A percentile compares a stretch with the other conserved stretches of the same genome.
Conservation (phyloP, 2,329 filamentous ascomycete genomes). For the Fonsecaea monophora region DNA sequence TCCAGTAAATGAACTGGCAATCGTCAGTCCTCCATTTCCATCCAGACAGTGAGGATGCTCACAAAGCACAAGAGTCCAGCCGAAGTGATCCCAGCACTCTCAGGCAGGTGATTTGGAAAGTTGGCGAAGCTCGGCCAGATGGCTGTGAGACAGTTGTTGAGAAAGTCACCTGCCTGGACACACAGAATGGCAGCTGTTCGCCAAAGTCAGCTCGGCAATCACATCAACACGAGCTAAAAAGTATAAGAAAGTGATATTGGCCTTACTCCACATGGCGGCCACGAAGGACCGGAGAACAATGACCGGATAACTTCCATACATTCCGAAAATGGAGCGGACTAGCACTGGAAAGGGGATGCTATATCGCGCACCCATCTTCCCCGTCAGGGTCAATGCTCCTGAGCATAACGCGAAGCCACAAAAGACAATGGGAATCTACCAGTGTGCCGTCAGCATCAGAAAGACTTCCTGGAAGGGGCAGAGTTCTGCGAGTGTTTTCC, state of each 20-base stretch:
- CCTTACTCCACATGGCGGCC: constrained; percentile 53
- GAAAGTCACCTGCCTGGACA: constrained; percentile 55
- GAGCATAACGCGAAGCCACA: constrained; percentile 57
- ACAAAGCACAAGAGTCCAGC: constrained; percentile 57
- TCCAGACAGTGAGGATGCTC: constrained; percentile 44
- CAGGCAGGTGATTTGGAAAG: constrained; percentile 49
- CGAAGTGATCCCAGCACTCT: constrained; percentile 44
- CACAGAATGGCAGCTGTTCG: constrained; percentile 49
- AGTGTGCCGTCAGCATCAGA: not conserved
- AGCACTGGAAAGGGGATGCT: constrained; percentile 45
- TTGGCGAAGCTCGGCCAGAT: constrained; percentile 59
- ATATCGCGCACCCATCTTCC: constrained; percentile 49
- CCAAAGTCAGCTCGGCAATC: not conserved
- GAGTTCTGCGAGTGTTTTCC: not conserved
- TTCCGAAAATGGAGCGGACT: constrained; percentile 47
- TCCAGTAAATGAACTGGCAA: constrained; percentile 57
- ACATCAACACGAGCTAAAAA: not conserved
- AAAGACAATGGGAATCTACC: constrained; percentile 54
- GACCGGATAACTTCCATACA: constrained; percentile 49
- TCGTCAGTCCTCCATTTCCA: not conserved
- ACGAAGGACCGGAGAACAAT: constrained; percentile 47
- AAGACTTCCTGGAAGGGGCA: not conserved
- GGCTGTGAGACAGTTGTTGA: constrained; percentile 48
- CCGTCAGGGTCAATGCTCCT: constrained; percentile 57
- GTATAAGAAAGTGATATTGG: not conserved